Percentiles rank a stretch among this genome's conserved stretches.
phyloP scores from a whole-genome alignment of 2,329 filamentous ascomycete species.

The Mycosphaerella arachidis region DNA sequence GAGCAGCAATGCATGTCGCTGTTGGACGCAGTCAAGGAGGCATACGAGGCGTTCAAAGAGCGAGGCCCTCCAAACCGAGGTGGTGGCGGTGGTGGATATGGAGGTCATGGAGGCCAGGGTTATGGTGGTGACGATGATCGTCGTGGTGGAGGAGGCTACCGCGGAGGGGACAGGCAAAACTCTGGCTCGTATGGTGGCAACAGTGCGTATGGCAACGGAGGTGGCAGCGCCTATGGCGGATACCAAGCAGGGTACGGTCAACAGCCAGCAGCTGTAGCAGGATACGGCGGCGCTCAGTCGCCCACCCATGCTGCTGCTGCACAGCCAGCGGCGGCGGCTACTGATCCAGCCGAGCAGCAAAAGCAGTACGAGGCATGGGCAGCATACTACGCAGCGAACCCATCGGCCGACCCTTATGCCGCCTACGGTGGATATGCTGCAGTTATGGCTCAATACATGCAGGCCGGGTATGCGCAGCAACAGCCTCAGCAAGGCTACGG shows the following conservation, averaged over 20 bases:
- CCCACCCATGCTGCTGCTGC: slow-evolving; percentile 30
- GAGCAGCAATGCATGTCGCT: slow-evolving; percentile 87
- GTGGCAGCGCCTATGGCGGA: slow-evolving; percentile 35
- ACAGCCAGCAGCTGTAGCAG: not conserved
- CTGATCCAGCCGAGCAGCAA: slow-evolving; percentile 24
- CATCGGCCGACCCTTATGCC: slow-evolving; percentile 77
- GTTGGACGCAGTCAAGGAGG: slow-evolving; percentile 76
- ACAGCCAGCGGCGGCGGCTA: slow-evolving; percentile 23
- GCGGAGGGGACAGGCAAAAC: slow-evolving; percentile 31
- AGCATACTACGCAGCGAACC: slow-evolving; percentile 80
- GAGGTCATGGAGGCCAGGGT: slow-evolving; percentile 17
- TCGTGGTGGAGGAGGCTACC: not conserved
- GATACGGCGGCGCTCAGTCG: slow-evolving; percentile 29
- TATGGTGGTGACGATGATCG: slow-evolving; percentile 14
- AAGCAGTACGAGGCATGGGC: slow-evolving; percentile 58
- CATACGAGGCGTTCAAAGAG: slow-evolving; percentile 86
- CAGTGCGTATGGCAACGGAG: slow-evolving; percentile 39
- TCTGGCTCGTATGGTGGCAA: slow-evolving; percentile 32
- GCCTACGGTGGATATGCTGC: slow-evolving; percentile 70
- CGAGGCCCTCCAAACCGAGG: slow-evolving; percentile 46
- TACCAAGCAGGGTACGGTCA: slow-evolving; percentile 25
- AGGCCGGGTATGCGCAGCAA: not conserved
- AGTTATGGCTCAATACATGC: slow-evolving; percentile 23
- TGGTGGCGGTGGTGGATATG: slow-evolving; percentile 42
- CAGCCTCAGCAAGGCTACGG: not conserved